Conservation (phyloP, 805 yeast genomes). For the Suhomyces sp. region DNA sequence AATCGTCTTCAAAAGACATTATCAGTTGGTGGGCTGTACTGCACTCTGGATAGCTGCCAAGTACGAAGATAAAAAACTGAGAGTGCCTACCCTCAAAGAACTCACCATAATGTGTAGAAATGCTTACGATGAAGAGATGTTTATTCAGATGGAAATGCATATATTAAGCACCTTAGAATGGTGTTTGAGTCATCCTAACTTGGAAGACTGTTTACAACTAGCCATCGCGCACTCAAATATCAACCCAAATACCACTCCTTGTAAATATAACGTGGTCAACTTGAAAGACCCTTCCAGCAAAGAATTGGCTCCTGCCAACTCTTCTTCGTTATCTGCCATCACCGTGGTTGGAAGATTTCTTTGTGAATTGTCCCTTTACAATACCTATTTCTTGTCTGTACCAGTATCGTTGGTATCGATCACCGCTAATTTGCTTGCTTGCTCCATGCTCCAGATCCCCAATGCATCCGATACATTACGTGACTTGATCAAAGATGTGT, state of each 20-base stretch:
- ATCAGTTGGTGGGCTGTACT: conserved; percentile 46
- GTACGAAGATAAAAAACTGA: conserved; percentile 57
- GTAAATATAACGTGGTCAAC: conserved; percentile 18
- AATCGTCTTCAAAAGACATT: conserved; percentile 46
- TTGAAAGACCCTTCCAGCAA: conserved; percentile 3
- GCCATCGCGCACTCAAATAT: conserved; percentile 33
- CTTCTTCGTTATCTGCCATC: conserved; percentile 46
- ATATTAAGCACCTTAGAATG: conserved; percentile 42
- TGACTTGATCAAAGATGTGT: conserved; percentile 13
- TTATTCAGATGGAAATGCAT: conserved; percentile 46
- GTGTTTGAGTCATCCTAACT: conserved; percentile 44
- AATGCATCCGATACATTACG: conserved; percentile 38
- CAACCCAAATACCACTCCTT: conserved; percentile 21
- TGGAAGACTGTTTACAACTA: conserved; percentile 50
- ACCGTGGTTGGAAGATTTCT: conserved; percentile 54
- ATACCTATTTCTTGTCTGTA: conserved; percentile 44
- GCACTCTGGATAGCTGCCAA: conserved; percentile 48
- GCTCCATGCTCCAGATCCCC: conserved; percentile 50
- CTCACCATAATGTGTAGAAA: conserved; percentile 54
- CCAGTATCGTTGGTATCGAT: conserved; percentile 47
- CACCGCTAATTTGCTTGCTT: conserved; percentile 51
- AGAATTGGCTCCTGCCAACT: conserved; percentile 8
- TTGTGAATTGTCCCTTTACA: conserved; percentile 52
- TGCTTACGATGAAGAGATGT: conserved; percentile 55
- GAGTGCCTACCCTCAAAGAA: conserved; percentile 56